These are phyloP conservation scores for Erodium moschatum DNA, from an alignment of 441 rosid genomes.

Conservation along the genomic window DNA sequence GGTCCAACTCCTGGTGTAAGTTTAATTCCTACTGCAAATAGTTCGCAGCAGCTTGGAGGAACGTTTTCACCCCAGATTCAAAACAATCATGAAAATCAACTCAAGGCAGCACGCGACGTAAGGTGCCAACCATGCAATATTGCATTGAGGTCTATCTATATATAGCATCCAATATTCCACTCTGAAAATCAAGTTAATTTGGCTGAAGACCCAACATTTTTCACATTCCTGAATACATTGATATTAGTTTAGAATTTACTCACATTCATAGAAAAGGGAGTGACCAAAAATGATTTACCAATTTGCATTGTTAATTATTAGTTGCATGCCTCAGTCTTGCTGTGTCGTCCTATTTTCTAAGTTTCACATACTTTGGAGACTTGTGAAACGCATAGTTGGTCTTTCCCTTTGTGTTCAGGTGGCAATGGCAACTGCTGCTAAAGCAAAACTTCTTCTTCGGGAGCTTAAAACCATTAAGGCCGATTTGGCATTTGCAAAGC, in stretches of 20 bases:
- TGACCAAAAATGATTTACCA: neutral
- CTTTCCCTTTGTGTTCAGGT: constrained; percentile 41
- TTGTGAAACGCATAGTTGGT: constrained; percentile 20
- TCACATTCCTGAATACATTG: no score
- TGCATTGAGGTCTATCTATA: constrained; percentile 28
- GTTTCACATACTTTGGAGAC: neutral
- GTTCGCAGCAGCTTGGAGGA: constrained; percentile 37
- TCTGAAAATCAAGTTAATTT: neutral
- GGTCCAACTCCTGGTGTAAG: constrained; percentile 28
- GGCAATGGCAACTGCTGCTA: constrained; percentile 98
- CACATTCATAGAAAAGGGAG: neutral
- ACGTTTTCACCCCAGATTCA: constrained; percentile 30
- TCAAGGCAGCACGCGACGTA: constrained; percentile 99
- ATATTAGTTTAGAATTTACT: neutral
- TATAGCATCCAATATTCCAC: constrained; percentile 10
- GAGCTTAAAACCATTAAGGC: constrained; percentile 93
- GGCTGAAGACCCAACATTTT: neutral
- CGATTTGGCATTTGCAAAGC: constrained; percentile 79
- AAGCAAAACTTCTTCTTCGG: constrained; percentile 90
- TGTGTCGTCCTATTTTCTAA: constrained; percentile 6
- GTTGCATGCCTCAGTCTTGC: neutral
- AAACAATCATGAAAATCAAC: constrained; percentile 55
- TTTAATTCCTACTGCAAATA: constrained; percentile 14
- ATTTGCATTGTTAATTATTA: neutral
- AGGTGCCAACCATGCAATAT: constrained; percentile 56